Conservation (phyloP, 2,329 filamentous ascomycete species). For the Periconia digitata region DNA sequence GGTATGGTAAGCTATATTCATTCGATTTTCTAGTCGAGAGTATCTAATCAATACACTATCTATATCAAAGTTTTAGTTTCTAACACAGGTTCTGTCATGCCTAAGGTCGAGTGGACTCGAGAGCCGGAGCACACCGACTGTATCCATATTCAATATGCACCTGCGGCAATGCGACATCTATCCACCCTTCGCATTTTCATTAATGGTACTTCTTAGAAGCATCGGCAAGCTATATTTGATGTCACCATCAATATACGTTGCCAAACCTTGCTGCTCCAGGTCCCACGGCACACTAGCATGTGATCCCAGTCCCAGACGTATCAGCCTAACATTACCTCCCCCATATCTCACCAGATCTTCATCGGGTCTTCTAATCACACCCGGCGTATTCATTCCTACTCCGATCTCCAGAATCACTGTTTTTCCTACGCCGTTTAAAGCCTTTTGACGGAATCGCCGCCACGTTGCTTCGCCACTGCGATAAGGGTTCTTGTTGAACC, state of each 20-base stretch:
- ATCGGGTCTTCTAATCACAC: conserved; percentile 24
- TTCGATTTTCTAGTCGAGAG: too few species aligned
- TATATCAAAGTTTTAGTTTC: too few species aligned
- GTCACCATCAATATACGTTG: conserved; percentile 16
- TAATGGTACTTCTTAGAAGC: not conserved
- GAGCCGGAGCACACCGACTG: too few species aligned
- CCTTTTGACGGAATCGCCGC: conserved; percentile 14
- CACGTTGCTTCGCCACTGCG: conserved; percentile 19
- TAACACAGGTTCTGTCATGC: too few species aligned
- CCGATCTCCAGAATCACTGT: conserved; percentile 24
- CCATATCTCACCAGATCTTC: conserved; percentile 20
- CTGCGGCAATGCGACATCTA: too few species aligned
- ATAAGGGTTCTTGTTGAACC: conserved; percentile 32
- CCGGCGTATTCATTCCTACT: conserved; percentile 26
- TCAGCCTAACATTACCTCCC: conserved; percentile 17
- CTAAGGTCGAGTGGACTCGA: too few species aligned
- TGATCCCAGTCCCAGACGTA: conserved; percentile 17
- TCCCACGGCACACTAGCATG: conserved; percentile 15
- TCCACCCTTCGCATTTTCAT: too few species aligned
- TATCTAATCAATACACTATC: too few species aligned
- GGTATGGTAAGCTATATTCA: too few species aligned
- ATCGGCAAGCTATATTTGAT: conserved; percentile 14
- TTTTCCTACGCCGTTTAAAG: conserved; percentile 11
- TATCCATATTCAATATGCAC: too few species aligned
- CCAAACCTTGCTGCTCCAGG: conserved; percentile 16